Percentiles rank a stretch among this genome's conserved stretches.
These are phyloP conservation scores for Ophiostoma australiae DNA, from an alignment of 2,329 filamentous ascomycete genomes.

Conservation along the genomic window DNA sequence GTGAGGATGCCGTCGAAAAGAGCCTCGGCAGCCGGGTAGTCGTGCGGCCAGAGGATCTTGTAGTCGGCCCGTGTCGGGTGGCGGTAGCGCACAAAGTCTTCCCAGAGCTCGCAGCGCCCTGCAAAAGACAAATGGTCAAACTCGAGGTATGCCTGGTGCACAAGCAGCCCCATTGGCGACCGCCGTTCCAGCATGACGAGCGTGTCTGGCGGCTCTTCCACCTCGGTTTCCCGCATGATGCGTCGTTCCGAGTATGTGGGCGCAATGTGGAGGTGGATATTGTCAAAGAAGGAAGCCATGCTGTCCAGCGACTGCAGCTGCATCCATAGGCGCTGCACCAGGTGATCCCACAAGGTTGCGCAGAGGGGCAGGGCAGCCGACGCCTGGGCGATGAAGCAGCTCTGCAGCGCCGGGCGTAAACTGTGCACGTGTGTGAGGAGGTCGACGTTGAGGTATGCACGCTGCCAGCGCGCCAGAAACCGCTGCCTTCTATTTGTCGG, in stretches of 20 bases:
- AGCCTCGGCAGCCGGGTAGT: conserved; percentile 40
- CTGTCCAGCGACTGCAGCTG: conserved; percentile 74
- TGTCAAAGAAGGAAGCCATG: conserved; percentile 62
- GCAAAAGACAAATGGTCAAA: conserved; percentile 76
- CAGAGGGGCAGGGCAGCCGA: conserved; percentile 52
- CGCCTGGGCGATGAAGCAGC: conserved; percentile 19
- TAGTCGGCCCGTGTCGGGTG: conserved; percentile 65
- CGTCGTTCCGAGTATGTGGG: conserved; percentile 59
- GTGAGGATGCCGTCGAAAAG: conserved; percentile 54
- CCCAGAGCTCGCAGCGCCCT: conserved; percentile 74
- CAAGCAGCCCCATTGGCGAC: conserved; percentile 76
- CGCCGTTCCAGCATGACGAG: conserved; percentile 62
- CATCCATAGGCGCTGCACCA: conserved; percentile 65
- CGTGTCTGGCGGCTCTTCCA: conserved; percentile 42
- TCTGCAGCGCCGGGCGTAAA: conserved; percentile 25
- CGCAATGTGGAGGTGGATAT: conserved; percentile 57
- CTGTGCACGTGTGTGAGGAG: conserved; percentile 41
- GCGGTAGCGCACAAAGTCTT: conserved; percentile 73
- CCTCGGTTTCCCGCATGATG: conserved; percentile 48
- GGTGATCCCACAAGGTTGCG: conserved; percentile 67
- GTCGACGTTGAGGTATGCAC: conserved; percentile 47
- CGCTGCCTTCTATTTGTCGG: conserved; percentile 26
- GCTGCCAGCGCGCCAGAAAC: conserved; percentile 41
- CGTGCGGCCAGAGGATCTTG: conserved; percentile 50
- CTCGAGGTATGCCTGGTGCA: conserved; percentile 72